phyloP scores from a whole-genome alignment of 2,329 filamentous ascomycete genomes.

The Fusarium sp. region DNA sequence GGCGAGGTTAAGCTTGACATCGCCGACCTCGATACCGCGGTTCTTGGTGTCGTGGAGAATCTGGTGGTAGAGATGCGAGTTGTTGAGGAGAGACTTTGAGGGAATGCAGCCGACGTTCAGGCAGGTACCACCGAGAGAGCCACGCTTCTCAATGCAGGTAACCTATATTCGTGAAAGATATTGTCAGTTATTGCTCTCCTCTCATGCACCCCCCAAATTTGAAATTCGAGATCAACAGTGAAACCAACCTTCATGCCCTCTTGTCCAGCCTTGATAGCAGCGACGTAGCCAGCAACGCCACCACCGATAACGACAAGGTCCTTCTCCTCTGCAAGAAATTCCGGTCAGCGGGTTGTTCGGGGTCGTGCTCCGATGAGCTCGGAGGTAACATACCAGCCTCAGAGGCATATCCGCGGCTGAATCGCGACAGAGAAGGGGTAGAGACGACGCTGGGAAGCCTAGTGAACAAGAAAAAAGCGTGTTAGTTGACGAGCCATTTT shows the following conservation, averaged over 20 bases:
- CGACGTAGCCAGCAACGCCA: slow-evolving; percentile 97
- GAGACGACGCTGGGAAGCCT: slow-evolving; percentile 63
- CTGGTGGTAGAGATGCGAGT: slow-evolving; percentile 98
- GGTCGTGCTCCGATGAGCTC: slow-evolving; percentile 18
- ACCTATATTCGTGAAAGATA: slow-evolving; percentile 66
- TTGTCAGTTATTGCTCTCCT: slow-evolving; percentile 28
- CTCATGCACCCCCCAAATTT: slow-evolving; percentile 1
- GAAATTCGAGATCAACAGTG: neutral
- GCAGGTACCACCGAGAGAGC: slow-evolving; percentile 93
- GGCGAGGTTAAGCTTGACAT: slow-evolving; percentile 94
- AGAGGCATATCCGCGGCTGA: slow-evolving; percentile 69
- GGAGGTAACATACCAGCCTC: slow-evolving; percentile 61
- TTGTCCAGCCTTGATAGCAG: slow-evolving; percentile 98
- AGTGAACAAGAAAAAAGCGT: slow-evolving; percentile 8
- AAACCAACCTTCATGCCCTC: slow-evolving; percentile 86
- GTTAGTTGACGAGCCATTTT: slow-evolving; percentile 44
- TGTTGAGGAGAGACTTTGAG: slow-evolving; percentile 99
- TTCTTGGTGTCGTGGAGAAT: slow-evolving; percentile 96
- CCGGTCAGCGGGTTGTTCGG: slow-evolving; percentile 35
- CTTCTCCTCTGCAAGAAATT: slow-evolving; percentile 77
- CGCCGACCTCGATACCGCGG: slow-evolving; percentile 95
- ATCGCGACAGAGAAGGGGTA: slow-evolving; percentile 60
- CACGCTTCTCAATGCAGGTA: slow-evolving; percentile 98
- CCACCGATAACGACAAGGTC: slow-evolving; percentile 98
- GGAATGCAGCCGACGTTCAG: slow-evolving; percentile 99